Evolutionary conservation across 495 filamentous ascomycete genomes (phyloP).

Genomic region (Chaetomium tenue): DNA sequence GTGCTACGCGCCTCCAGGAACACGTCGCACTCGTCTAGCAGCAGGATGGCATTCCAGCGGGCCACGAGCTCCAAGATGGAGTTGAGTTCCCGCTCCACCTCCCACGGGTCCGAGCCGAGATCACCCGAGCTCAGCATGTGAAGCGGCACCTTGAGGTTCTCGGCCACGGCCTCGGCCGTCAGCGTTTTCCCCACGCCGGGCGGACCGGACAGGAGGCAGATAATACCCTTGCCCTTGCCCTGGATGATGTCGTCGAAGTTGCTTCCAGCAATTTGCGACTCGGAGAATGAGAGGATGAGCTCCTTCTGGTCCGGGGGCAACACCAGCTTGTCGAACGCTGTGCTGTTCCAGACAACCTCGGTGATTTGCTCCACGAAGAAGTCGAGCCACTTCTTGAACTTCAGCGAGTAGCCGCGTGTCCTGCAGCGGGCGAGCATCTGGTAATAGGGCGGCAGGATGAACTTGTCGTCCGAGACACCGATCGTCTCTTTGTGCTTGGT

Average conservation of each 20-base stretch:
- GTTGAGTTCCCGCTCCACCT: conserved; percentile 52
- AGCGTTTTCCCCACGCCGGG: conserved; percentile 61
- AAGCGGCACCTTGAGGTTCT: conserved; percentile 51
- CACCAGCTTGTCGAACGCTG: conserved; percentile 57
- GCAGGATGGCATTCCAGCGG: conserved; percentile 54
- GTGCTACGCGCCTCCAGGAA: conserved; percentile 60
- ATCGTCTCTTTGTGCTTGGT: conserved; percentile 27
- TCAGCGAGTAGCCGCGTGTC: conserved; percentile 47
- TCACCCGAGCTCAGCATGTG: conserved; percentile 57
- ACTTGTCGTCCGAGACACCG: conserved; percentile 21
- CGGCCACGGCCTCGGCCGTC: conserved; percentile 57
- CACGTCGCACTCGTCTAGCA: conserved; percentile 68
- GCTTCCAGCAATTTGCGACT: conserved; percentile 42
- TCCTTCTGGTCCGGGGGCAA: conserved; percentile 53
- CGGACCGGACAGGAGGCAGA: conserved; percentile 56
- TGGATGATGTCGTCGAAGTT: conserved; percentile 64
- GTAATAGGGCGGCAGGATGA: conserved; percentile 41
- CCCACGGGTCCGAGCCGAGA: conserved; percentile 49
- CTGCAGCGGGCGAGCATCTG: conserved; percentile 42
- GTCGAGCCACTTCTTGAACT: conserved; percentile 47
- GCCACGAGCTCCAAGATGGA: conserved; percentile 51
- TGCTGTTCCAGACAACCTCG: conserved; percentile 52
- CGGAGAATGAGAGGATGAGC: conserved; percentile 53
- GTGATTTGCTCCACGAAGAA: conserved; percentile 38
- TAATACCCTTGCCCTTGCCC: conserved; percentile 61